Evolutionary conservation across 495 filamentous ascomycete genomes (phyloP).

Genomic region (Lasiosphaeris hirsuta): DNA sequence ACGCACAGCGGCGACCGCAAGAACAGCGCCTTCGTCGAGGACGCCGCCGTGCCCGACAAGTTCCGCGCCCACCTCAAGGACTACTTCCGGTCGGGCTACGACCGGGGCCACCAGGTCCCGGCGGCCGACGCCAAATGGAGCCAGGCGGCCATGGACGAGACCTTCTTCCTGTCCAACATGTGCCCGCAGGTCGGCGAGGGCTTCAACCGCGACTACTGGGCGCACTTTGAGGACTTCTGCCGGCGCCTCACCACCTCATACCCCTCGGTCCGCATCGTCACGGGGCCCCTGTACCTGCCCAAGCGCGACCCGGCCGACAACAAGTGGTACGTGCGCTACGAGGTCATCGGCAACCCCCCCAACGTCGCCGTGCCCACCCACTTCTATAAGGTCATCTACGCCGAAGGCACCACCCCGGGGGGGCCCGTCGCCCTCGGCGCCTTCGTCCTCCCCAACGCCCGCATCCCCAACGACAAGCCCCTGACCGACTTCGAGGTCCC

Average conservation of each 20-base stretch:
- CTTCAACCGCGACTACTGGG: constrained; percentile 98
- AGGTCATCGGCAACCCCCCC: constrained; percentile 93
- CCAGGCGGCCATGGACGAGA: constrained; percentile 89
- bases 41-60: constrained; percentile 69
- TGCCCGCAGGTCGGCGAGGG: constrained; percentile 96
- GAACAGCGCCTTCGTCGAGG: constrained; percentile 79
- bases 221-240: constrained; percentile 97
- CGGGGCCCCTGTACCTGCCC: constrained; percentile 90
- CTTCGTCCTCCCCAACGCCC: constrained; percentile 91
- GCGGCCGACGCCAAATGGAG: constrained; percentile 96
- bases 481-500: constrained; percentile 91
- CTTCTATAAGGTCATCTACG: constrained; percentile 98
- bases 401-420: constrained; percentile 69
- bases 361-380: constrained; percentile 96
- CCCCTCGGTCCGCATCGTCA: constrained; percentile 85
- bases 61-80: constrained; percentile 89
- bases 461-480: constrained; percentile 81
- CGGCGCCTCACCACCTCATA: constrained; percentile 74
- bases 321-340: constrained; percentile 93
- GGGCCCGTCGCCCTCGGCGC: constrained; percentile 87
- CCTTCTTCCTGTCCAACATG: constrained; percentile 92
- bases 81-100: constrained; percentile 92
- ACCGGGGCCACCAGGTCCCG: constrained; percentile 96
- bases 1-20: constrained; percentile 75
- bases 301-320: constrained; percentile 70